A percentile compares a stretch with the other conserved stretches of the same genome.
Conservation (phyloP, 768 basidiomycete species). For the Auriculariales sp. region DNA sequence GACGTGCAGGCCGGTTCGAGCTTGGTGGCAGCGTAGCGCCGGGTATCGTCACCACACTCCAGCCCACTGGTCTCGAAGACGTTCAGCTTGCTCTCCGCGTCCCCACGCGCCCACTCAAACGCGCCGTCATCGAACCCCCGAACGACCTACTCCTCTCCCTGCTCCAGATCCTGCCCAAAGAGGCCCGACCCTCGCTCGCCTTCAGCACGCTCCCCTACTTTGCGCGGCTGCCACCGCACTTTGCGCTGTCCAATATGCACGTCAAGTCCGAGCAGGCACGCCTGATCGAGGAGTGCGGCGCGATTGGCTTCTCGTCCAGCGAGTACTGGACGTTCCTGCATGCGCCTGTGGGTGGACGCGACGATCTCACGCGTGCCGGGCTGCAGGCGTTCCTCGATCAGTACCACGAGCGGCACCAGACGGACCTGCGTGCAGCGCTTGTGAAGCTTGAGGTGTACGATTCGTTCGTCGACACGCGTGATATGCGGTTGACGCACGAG, state of each 20-base stretch:
- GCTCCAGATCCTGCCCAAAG: slow-evolving; percentile 16
- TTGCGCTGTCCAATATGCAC: not conserved
- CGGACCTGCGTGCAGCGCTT: slow-evolving; percentile 13
- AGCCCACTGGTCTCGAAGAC: slow-evolving; percentile 41
- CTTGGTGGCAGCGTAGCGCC: slow-evolving; percentile 34
- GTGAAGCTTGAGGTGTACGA: too few species aligned
- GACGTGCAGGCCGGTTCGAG: slow-evolving; percentile 84
- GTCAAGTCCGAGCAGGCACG: not conserved
- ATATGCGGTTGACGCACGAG: not conserved
- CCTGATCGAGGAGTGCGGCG: not conserved
- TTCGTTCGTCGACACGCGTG: too few species aligned
- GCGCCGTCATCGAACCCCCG: slow-evolving; percentile 31
- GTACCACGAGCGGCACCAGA: not conserved
- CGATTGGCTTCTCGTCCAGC: not conserved
- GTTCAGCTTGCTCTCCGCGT: slow-evolving; percentile 40
- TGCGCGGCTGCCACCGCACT: slow-evolving; percentile 11
- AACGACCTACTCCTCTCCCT: slow-evolving; percentile 12
- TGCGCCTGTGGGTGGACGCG: not conserved
- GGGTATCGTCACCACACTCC: slow-evolving; percentile 66
- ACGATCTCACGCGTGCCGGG: not conserved
- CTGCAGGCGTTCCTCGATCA: not conserved
- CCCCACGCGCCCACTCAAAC: slow-evolving; percentile 33
- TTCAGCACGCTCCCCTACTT: slow-evolving; percentile 36
- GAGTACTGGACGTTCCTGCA: not conserved
- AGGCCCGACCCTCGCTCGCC: slow-evolving; percentile 19